Percentiles rank a stretch among this genome's conserved stretches.
phyloP scores from a whole-genome alignment of 306 rosid species.

The Quercus variabilis region DNA sequence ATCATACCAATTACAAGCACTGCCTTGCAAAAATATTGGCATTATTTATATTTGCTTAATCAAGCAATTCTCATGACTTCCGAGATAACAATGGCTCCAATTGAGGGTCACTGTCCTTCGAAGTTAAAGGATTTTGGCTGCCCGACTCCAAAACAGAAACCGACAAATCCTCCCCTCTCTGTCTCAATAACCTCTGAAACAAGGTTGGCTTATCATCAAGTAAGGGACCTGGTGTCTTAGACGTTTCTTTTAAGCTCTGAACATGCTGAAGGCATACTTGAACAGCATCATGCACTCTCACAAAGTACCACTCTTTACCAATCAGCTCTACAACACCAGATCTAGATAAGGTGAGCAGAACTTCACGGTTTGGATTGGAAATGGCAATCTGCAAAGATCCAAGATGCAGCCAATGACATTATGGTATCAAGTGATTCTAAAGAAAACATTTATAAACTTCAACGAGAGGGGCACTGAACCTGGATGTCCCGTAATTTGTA shows the following conservation, averaged over 20 bases:
- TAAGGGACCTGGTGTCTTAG: constrained; percentile 19
- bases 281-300: constrained; percentile 97
- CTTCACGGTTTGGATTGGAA: constrained; percentile 84
- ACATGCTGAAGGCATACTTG: constrained; percentile 95
- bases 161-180: constrained; percentile 45
- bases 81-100: constrained; percentile 70
- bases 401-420: constrained; percentile 6
- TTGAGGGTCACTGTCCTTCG: constrained; percentile 42
- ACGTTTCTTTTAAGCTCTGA: constrained; percentile 41
- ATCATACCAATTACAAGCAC: constrained; percentile 10
- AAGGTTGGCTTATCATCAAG: constrained; percentile 39
- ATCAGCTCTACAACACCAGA: constrained; percentile 77
- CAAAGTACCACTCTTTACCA: constrained; percentile 95
- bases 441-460: background rate
- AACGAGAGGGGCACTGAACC: constrained; percentile 32
- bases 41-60: background rate
- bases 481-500: constrained; percentile 87
- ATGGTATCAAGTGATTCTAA: background rate
- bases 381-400: constrained; percentile 70
- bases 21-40: constrained; percentile 12
- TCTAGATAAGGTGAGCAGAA: constrained; percentile 68
- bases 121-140: constrained; percentile 26
- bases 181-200: constrained; percentile 38
- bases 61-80: constrained; percentile 34
- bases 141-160: constrained; percentile 63